Percentiles rank a stretch among this genome's conserved stretches.
Conservation (phyloP, 108 stramenopile genomes). For the Conticribra weissflogii region DNA sequence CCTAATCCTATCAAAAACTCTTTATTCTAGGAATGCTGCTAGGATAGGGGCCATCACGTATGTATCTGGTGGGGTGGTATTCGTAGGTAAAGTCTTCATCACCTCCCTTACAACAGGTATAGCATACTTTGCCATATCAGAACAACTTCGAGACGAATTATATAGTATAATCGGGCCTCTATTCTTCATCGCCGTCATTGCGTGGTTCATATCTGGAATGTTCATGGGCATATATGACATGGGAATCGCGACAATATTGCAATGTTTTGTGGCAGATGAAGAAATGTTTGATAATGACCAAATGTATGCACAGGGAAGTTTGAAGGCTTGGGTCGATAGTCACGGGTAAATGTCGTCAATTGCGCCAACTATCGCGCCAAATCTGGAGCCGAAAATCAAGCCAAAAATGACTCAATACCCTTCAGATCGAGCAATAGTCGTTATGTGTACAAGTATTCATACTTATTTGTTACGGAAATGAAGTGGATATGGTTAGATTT, state of each 20-base stretch:
- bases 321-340: conserved; percentile 40
- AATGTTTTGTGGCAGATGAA: conserved; percentile 91
- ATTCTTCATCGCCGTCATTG: conserved; percentile 63
- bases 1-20: background rate
- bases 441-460: no score
- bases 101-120: conserved; percentile 61
- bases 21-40: conserved; percentile 53
- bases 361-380: no score
- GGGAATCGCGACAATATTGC: conserved; percentile 80
- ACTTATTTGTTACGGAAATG: no score
- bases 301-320: conserved; percentile 65
- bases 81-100: conserved; percentile 88
- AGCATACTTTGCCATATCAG: conserved; percentile 49
- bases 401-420: no score
- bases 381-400: no score
- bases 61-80: conserved; percentile 75
- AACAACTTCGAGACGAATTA: conserved; percentile 45
- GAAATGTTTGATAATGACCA: conserved; percentile 80
- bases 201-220: conserved; percentile 63
- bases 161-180: conserved; percentile 70
- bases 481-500: no score
- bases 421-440: no score
- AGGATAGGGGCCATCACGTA: conserved; percentile 67
- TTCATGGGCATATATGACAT: conserved; percentile 75
- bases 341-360: no score